Percentiles rank a stretch among this genome's conserved stretches.
Evolutionary conservation across 352 stramenopile species (phyloP).

Genomic region (Phytophthora megakarya): DNA sequence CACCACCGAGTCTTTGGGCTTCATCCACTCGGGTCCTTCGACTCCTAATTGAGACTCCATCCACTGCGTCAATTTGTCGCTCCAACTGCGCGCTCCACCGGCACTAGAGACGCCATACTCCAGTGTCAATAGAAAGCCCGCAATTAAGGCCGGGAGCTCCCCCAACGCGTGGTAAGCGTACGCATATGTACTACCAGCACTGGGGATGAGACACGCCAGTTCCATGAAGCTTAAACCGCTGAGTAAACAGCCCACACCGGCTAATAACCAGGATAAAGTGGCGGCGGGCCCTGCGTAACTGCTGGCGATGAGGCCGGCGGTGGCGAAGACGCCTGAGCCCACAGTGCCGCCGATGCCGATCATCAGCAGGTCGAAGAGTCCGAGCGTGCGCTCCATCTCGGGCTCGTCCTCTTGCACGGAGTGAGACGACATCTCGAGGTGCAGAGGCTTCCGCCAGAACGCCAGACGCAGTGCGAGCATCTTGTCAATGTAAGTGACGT

Average conservation of each 20-base stretch:
- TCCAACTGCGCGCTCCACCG: constrained; percentile 92
- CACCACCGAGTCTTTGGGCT: constrained; percentile 57
- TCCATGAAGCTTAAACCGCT: constrained; percentile 93
- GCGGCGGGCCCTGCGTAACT: constrained; percentile 77
- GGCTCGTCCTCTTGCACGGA: constrained; percentile 17
- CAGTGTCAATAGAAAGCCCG: constrained; percentile 89
- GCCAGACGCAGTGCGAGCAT: constrained; percentile 51
- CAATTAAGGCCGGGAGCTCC: constrained; percentile 92
- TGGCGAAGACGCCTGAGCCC: constrained; percentile 93
- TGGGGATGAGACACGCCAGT: constrained; percentile 87
- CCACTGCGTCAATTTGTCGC: constrained; percentile 92
- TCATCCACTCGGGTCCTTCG: constrained; percentile 63
- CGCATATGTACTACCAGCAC: constrained; percentile 91
- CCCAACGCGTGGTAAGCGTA: constrained; percentile 94
- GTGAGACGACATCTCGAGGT: constrained; percentile 35
- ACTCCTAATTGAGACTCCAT: constrained; percentile 60
- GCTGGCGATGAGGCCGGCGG: constrained; percentile 67
- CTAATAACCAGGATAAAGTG: constrained; percentile 85
- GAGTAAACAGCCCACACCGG: constrained; percentile 76
- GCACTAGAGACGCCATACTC: constrained; percentile 93
- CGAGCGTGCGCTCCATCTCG: constrained; percentile 54
- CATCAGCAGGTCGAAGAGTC: constrained; percentile 92
- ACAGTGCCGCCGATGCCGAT: constrained; percentile 95
- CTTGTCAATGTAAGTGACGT: constrained; percentile 1
- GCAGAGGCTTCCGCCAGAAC: constrained; percentile 81